Conservation (phyloP, 805 yeast species). For the Priceomyces castillae region DNA sequence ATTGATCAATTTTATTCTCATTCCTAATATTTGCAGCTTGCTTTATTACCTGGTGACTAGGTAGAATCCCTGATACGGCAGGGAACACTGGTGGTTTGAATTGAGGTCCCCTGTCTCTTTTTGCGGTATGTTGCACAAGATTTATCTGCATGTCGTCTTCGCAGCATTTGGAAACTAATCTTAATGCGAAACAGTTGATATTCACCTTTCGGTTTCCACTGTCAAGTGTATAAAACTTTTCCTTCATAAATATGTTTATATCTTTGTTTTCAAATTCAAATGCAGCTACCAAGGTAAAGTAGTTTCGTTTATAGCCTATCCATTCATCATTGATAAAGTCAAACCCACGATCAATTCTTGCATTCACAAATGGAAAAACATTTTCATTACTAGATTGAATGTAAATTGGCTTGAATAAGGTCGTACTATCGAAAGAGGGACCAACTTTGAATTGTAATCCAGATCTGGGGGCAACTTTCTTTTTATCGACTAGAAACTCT, state of each 20-base stretch:
- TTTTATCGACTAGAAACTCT: constrained; percentile 9
- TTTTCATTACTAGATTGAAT: constrained; percentile 21
- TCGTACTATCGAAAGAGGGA: constrained; percentile 50
- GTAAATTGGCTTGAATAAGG: constrained; percentile 19
- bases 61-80: constrained; percentile 56
- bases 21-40: constrained; percentile 64
- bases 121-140: constrained; percentile 69
- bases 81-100: constrained; percentile 54
- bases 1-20: constrained; percentile 47
- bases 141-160: constrained; percentile 48
- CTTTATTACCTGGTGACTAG: constrained; percentile 53
- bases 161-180: constrained; percentile 50
- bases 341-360: constrained; percentile 66
- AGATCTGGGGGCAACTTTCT: constrained; percentile 63
- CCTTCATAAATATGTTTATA: constrained; percentile 25
- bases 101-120: constrained; percentile 72
- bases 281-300: constrained; percentile 60
- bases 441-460: constrained; percentile 64
- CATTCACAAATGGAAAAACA: constrained; percentile 42
- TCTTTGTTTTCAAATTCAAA: constrained; percentile 38
- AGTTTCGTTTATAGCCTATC: constrained; percentile 72
- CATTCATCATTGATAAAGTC: constrained; percentile 50
- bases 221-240: constrained; percentile 32
- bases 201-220: constrained; percentile 14
- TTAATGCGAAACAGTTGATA: constrained; percentile 50